Conservation (phyloP, 2,329 filamentous ascomycete genomes). For the Fusarium sp. region DNA sequence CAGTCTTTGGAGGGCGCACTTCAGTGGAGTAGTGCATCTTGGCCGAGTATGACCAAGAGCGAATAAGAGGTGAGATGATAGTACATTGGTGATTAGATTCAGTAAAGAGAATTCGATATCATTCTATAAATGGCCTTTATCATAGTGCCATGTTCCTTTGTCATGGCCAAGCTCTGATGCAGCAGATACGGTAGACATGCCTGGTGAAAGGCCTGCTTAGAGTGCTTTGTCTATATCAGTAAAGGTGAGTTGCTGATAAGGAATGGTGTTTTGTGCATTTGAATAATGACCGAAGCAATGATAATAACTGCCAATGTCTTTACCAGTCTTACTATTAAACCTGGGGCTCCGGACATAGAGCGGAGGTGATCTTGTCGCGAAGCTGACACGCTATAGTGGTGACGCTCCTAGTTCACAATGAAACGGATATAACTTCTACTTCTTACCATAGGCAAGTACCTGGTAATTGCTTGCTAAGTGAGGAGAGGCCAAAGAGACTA, state of each 20-base stretch:
- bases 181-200: not conserved
- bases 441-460: too few relatives aligned
- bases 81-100: too few relatives aligned
- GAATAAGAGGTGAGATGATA: too few relatives aligned
- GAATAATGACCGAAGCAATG: not conserved
- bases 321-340: too few relatives aligned
- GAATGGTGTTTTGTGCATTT: not conserved
- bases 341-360: not conserved
- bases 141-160: constrained; percentile 14
- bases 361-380: not conserved
- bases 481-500: too few relatives aligned
- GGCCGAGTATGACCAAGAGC: too few relatives aligned
- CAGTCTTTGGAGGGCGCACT: too few relatives aligned
- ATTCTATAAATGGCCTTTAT: not conserved
- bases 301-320: too few relatives aligned
- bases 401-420: not conserved
- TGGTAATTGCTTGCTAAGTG: too few relatives aligned
- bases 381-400: constrained; percentile 1
- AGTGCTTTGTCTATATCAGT: constrained; percentile 3
- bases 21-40: not conserved
- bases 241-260: too few relatives aligned
- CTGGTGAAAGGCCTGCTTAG: not conserved
- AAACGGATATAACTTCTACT: not conserved
- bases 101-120: too few relatives aligned
- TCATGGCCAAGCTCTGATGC: constrained; percentile 7